Conservation (phyloP, 1,284 basidiomycete genomes). For the Anthracocystis walkeri region DNA sequence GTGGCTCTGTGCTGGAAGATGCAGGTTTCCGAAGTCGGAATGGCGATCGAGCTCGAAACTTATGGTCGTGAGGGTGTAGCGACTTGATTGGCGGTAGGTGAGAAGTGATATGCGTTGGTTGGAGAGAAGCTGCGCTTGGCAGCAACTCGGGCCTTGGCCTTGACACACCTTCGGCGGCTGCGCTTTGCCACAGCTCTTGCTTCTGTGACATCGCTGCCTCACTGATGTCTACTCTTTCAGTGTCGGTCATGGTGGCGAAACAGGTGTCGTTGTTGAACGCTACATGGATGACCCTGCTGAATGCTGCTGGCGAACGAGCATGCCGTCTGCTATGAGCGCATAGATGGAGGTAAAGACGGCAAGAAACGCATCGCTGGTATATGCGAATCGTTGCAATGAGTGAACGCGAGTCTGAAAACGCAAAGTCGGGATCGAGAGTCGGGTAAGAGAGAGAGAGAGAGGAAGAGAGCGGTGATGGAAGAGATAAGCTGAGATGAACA, state of each 20-base stretch:
- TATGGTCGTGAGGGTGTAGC: background rate
- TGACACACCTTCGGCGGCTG: background rate
- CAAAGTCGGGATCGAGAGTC: background rate
- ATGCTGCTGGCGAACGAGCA: background rate
- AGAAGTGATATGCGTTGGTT: constrained; percentile 26
- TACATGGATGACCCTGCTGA: background rate
- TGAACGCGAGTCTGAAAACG: background rate
- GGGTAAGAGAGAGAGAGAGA: background rate
- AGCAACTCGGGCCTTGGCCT: constrained; percentile 13
- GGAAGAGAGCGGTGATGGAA: constrained; percentile 3
- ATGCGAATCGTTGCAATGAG: background rate
- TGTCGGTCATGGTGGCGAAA: constrained; percentile 4
- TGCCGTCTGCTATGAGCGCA: background rate
- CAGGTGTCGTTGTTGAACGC: background rate
- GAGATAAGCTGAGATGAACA: constrained; percentile 10
- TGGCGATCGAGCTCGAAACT: constrained; percentile 1
- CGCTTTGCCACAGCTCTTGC: constrained; percentile 16
- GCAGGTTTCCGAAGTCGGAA: constrained; percentile 8
- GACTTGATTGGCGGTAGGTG: constrained; percentile 25
- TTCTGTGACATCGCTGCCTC: background rate
- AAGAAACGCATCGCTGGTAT: background rate
- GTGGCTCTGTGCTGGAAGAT: background rate
- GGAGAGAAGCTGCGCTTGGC: constrained; percentile 18
- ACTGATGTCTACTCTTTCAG: background rate
- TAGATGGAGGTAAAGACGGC: background rate